These are phyloP conservation scores for Lepraria neglecta DNA, from an alignment of 495 filamentous ascomycete genomes.

Conservation along the genomic window DNA sequence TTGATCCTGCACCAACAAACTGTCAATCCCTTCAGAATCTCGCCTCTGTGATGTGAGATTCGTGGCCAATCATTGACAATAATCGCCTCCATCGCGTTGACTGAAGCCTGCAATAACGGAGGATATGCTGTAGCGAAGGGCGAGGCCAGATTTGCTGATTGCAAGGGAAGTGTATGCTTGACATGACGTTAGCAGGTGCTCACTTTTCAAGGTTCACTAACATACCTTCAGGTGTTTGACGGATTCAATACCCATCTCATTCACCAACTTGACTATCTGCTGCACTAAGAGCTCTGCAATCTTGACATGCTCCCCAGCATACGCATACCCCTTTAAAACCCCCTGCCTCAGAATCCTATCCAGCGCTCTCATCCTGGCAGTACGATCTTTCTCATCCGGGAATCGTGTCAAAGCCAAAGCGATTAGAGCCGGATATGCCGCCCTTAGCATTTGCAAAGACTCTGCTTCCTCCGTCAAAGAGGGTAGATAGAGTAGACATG, in stretches of 20 bases:
- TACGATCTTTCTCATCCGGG: conserved; percentile 18
- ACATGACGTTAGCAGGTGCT: conserved; percentile 9
- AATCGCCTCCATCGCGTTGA: conserved; percentile 49
- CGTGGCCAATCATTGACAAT: conserved; percentile 71
- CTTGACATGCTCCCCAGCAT: conserved; percentile 44
- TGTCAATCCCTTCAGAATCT: conserved; percentile 58
- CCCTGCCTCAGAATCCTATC: conserved; percentile 52
- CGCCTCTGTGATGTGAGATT: conserved; percentile 56
- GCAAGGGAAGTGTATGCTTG: conserved; percentile 60
- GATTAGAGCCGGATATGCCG: conserved; percentile 62
- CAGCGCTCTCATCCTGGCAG: conserved; percentile 34
- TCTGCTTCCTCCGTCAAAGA: conserved; percentile 68
- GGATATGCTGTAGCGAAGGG: conserved; percentile 60
- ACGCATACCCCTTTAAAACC: conserved; percentile 47
- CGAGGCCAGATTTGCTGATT: conserved; percentile 58
- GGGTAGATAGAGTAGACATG: conserved; percentile 67
- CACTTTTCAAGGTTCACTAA: not conserved
- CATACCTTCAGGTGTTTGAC: conserved; percentile 67
- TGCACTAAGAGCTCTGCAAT: conserved; percentile 54
- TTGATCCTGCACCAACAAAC: conserved; percentile 60
- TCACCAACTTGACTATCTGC: conserved; percentile 47
- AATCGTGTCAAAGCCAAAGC: conserved; percentile 47
- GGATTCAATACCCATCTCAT: conserved; percentile 58
- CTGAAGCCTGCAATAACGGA: conserved; percentile 48
- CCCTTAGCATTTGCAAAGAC: conserved; percentile 56